Conservation (phyloP, 441 rosid species). For the Pelargonium citronellum region DNA sequence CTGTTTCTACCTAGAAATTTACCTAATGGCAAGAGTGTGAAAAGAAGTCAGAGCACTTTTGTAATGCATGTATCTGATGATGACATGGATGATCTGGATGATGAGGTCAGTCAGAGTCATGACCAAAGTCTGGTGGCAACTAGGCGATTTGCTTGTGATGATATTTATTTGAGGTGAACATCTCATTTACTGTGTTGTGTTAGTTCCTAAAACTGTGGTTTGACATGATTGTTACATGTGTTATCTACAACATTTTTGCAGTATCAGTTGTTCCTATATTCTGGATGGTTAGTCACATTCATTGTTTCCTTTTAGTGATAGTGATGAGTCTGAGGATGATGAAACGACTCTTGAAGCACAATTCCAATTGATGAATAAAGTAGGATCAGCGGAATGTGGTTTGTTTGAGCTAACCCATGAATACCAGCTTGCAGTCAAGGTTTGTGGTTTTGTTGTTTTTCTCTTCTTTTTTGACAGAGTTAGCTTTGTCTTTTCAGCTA, state of each 20-base stretch:
- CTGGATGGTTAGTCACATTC: not conserved
- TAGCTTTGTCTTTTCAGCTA: no score
- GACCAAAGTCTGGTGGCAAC: slow-evolving; percentile 27
- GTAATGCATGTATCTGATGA: slow-evolving; percentile 61
- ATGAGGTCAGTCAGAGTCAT: slow-evolving; percentile 26
- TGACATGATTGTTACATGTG: not conserved
- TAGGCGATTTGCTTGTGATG: slow-evolving; percentile 44
- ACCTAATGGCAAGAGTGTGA: slow-evolving; percentile 25
- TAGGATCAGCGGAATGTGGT: slow-evolving; percentile 48
- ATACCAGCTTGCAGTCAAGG: slow-evolving; percentile 55
- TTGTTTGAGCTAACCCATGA: slow-evolving; percentile 49
- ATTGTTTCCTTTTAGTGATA: slow-evolving; percentile 25
- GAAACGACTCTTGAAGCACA: slow-evolving; percentile 37
- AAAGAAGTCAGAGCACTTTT: slow-evolving; percentile 41
- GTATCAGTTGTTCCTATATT: not conserved
- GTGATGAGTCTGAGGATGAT: slow-evolving; percentile 53
- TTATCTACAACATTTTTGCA: not conserved
- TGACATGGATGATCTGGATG: slow-evolving; percentile 45
- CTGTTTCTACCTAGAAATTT: slow-evolving; percentile 20
- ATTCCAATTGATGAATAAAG: slow-evolving; percentile 44
- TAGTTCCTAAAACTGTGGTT: not conserved
- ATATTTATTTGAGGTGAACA: slow-evolving; percentile 47
- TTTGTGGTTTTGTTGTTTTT: slow-evolving; percentile 21
- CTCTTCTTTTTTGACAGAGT: no score
- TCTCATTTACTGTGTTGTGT: not conserved